These are phyloP conservation scores for Ceratobasidium sp. DNA, from an alignment of 1,284 basidiomycete species.

Conservation along the genomic window DNA sequence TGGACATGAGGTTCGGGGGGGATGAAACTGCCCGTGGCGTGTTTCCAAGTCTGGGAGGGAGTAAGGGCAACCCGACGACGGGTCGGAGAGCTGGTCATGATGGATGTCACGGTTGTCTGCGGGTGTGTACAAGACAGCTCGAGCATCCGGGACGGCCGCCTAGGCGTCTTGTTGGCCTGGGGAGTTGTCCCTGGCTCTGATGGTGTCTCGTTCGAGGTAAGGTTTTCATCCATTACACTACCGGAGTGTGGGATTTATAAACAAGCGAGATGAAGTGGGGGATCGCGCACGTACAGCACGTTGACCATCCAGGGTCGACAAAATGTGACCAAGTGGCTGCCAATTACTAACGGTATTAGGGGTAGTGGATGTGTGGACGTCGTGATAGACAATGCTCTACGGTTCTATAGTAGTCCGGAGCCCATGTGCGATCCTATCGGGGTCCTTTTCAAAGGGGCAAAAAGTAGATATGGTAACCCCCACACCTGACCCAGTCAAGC, in stretches of 20 bases:
- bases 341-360: background rate
- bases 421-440: background rate
- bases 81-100: constrained; percentile 24
- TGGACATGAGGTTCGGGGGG: constrained; percentile 6
- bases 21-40: constrained; percentile 27
- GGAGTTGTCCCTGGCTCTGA: background rate
- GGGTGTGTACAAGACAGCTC: background rate
- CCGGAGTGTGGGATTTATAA: too few relatives aligned
- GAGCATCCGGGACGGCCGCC: background rate
- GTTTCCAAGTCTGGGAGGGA: constrained; percentile 3
- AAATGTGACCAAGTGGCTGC: background rate
- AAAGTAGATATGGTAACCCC: background rate
- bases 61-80: constrained; percentile 28
- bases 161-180: background rate
- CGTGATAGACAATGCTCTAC: background rate
- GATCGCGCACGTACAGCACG: background rate
- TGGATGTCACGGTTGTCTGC: background rate
- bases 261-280: background rate
- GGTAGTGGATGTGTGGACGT: background rate
- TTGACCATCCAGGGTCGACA: background rate
- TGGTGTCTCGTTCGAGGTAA: background rate
- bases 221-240: constrained; percentile 3
- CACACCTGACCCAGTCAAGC: constrained; percentile 3
- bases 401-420: background rate
- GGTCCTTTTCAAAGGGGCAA: background rate